These are phyloP conservation scores for Fusarium brachygibbosum DNA, from an alignment of 2,329 filamentous ascomycete species.

Conservation along the genomic window DNA sequence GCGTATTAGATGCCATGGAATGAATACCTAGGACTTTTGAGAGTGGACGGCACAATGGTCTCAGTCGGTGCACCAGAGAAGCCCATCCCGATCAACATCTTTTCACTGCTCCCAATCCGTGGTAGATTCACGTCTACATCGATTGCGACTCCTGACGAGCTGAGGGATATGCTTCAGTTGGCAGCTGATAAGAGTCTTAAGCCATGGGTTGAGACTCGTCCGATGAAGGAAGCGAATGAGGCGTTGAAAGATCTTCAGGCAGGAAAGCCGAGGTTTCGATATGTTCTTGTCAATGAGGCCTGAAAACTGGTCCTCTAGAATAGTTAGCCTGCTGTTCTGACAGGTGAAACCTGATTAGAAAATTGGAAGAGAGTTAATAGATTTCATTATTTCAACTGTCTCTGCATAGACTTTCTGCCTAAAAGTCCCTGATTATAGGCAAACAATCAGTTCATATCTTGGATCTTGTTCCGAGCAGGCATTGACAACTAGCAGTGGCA, in stretches of 20 bases:
- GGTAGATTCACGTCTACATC: constrained; percentile 51
- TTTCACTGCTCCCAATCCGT: constrained; percentile 29
- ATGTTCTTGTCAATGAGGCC: constrained; percentile 56
- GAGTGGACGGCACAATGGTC: constrained; percentile 68
- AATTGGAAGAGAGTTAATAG: neutral
- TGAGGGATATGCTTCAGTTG: constrained; percentile 70
- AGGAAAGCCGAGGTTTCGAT: constrained; percentile 64
- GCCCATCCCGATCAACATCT: constrained; percentile 20
- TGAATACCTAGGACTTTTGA: constrained; percentile 53
- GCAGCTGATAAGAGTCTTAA: constrained; percentile 68
- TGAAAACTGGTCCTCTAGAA: too few species aligned
- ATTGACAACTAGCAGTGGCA: too few species aligned
- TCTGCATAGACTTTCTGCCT: too few species aligned
- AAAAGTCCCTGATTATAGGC: too few species aligned
- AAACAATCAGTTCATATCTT: too few species aligned
- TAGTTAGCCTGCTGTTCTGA: neutral
- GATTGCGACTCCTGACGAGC: constrained; percentile 67
- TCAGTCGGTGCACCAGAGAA: constrained; percentile 62
- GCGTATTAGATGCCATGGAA: constrained; percentile 37
- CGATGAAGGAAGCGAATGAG: constrained; percentile 68
- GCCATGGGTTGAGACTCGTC: constrained; percentile 67
- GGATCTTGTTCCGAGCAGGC: too few species aligned
- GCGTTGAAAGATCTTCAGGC: constrained; percentile 67
- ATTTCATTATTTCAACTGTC: too few species aligned
- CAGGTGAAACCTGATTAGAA: neutral